Evolutionary conservation across 495 filamentous ascomycete species (phyloP).

Genomic region (Bacidia gigantensis): DNA sequence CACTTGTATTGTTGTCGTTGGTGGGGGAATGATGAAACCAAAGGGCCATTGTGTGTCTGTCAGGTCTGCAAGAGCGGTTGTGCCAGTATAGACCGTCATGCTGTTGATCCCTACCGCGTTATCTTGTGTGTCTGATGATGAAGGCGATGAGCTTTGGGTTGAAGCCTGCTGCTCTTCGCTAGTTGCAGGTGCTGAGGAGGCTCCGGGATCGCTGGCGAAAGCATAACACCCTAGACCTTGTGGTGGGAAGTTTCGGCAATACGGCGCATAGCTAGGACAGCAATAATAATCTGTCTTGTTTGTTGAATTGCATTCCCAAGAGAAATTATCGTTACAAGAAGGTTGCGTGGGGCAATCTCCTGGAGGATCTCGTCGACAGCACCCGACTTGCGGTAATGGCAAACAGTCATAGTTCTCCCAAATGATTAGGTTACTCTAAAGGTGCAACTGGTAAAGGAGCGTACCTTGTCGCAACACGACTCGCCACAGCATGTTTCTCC

Average conservation of each 20-base stretch:
- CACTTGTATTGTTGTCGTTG: constrained; percentile 2
- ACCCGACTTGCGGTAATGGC: constrained; percentile 5
- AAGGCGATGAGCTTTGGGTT: neutral
- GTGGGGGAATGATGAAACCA: neutral
- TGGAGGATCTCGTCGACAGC: constrained; percentile 9
- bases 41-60: neutral
- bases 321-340: constrained; percentile 10
- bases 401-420: neutral
- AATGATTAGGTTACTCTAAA: neutral
- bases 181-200: neutral
- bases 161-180: neutral
- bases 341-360: neutral
- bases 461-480: constrained; percentile 13
- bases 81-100: neutral
- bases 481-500: constrained; percentile 14
- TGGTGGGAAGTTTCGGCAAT: constrained; percentile 4
- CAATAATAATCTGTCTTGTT: neutral
- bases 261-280: constrained; percentile 8
- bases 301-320: constrained; percentile 8
- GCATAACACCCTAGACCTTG: constrained; percentile 9
- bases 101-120: neutral
- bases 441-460: no score
- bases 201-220: neutral
- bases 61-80: neutral
- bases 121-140: neutral